These are phyloP conservation scores for Sphaerobolus stellatus DNA, from an alignment of 1,284 basidiomycete species.

Conservation along the genomic window DNA sequence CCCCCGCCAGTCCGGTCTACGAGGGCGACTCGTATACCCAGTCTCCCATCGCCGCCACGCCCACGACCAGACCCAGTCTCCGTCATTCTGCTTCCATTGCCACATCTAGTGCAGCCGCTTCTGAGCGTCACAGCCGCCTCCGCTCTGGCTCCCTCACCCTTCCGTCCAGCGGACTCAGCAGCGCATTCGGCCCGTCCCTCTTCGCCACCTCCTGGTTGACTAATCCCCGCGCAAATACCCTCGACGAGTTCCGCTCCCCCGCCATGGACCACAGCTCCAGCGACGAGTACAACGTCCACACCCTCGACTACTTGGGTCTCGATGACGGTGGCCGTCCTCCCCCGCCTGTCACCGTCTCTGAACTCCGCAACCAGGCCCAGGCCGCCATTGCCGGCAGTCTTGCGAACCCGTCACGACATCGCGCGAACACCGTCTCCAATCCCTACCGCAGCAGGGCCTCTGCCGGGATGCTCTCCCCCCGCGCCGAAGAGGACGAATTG, in stretches of 20 bases:
- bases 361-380: slow-evolving; percentile 83
- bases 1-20: slow-evolving; percentile 47
- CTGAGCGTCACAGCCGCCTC: slow-evolving; percentile 74
- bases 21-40: slow-evolving; percentile 58
- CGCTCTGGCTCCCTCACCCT: slow-evolving; percentile 87
- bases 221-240: slow-evolving; percentile 35
- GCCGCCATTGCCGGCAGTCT: slow-evolving; percentile 82
- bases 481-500: slow-evolving; percentile 68
- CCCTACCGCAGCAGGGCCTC: slow-evolving; percentile 68
- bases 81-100: slow-evolving; percentile 74
- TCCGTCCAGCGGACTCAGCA: slow-evolving; percentile 68
- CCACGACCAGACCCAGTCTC: slow-evolving; percentile 58
- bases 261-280: slow-evolving; percentile 66
- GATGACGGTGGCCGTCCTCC: slow-evolving; percentile 67
- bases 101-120: slow-evolving; percentile 55
- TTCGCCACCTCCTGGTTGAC: slow-evolving; percentile 88
- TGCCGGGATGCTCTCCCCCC: slow-evolving; percentile 51
- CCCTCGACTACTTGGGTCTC: slow-evolving; percentile 91
- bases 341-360: slow-evolving; percentile 79
- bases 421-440: slow-evolving; percentile 89
- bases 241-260: slow-evolving; percentile 78
- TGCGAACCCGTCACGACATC: slow-evolving; percentile 72
- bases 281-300: slow-evolving; percentile 92
- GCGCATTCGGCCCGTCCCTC: slow-evolving; percentile 80
- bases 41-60: slow-evolving; percentile 37